Evolutionary conservation across 2,329 filamentous ascomycete species (phyloP), one percentile per base, ranked within the genome.

Genomic region (Pseudogymnoascus sp.): DNA sequence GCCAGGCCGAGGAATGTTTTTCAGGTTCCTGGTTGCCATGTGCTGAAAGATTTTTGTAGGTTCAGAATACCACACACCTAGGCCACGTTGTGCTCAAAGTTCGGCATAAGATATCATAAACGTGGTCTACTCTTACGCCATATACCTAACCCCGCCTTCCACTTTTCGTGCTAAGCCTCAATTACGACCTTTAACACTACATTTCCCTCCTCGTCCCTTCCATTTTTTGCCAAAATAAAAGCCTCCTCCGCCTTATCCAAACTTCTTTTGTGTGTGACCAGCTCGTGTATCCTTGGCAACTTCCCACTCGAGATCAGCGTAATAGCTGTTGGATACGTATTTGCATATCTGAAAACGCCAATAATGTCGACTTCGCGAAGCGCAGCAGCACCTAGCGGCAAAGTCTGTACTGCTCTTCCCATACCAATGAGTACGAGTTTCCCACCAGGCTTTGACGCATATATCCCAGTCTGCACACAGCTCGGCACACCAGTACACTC

Each of bases 391-490:
- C 86, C 89, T 54, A 93, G 78, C 1, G 89, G 89, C 1, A 92
- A 79, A 0, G 88, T 91, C 74, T 92, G 88, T 62, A 91, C 83
- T 0, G 89, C 89, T 4, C 84, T 89, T 39, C 90, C 90, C 89
- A 92, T 92, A 62, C 89, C 90, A 23, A 93, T 88, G 74, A 92
- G 86, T 74, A 92, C 82, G 60, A 92, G 80, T 69, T 87, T 88
- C 16, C 89, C 89, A 25, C 89, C 90, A 0, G 89, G 81, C 65
- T 81, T 81, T 8, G 88, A 87, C 2, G 87, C 87, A 69, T 89
- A 92, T 19, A 92, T 84, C n/a, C 85, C 83, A 1, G 87, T 88
- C 73, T 91, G 89, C 77, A 90, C 86, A 73, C 89, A 91, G 0
- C 83, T 80, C 67, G 90, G 88, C 66, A 91, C 90, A 28, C 89